Conservation (phyloP, 257 asterid genomes). For the Ligustrum vulgare region DNA sequence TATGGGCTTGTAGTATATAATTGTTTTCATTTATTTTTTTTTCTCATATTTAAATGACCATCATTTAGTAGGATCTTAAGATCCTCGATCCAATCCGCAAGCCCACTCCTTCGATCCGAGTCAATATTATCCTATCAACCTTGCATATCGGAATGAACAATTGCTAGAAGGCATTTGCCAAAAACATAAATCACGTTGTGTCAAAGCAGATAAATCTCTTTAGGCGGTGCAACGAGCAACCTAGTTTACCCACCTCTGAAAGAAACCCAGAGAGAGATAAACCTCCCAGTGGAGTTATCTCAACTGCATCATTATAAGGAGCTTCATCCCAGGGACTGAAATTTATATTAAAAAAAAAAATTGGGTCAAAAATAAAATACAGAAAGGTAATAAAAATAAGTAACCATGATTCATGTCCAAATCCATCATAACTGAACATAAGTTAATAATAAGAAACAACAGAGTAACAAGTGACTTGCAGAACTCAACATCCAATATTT, state of each 20-base stretch:
- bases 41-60: no score
- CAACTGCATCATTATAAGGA: conserved; percentile 90
- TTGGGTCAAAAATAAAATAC: conserved; percentile 26
- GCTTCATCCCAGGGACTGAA: conserved; percentile 86
- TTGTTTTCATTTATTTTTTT: no score
- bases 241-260: conserved; percentile 67
- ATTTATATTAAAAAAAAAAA: conserved; percentile 35
- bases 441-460: conserved; percentile 2
- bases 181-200: neutral
- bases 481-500: neutral
- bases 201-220: conserved; percentile 7
- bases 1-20: no score
- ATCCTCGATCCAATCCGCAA: no score
- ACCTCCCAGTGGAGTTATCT: conserved; percentile 74
- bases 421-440: neutral
- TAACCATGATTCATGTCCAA: conserved; percentile 13
- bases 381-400: conserved; percentile 15
- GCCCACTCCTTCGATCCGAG: no score
- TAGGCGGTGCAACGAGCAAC: conserved; percentile 19
- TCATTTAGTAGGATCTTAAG: no score
- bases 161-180: conserved; percentile 14
- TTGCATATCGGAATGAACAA: neutral
- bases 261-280: conserved; percentile 84
- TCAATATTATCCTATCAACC: no score
- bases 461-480: neutral